These are phyloP conservation scores for Pinus tabuliformis DNA, from an alignment of 75 land plant genomes.

Conservation along the genomic window DNA sequence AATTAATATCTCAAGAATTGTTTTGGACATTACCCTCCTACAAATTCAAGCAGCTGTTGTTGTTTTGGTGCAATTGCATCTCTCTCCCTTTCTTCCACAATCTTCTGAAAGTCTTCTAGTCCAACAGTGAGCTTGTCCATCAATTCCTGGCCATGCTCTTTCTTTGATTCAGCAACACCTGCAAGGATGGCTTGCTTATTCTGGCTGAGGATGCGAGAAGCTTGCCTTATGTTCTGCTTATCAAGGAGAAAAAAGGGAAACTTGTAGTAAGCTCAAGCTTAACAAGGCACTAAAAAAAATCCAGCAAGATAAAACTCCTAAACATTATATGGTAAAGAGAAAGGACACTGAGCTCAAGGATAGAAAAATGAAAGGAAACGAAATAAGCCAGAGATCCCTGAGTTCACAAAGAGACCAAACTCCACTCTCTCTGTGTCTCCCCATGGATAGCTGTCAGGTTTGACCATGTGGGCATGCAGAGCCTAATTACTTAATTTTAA, in stretches of 20 bases:
- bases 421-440: not conserved
- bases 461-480: not conserved
- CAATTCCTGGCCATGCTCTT: constrained; percentile 65
- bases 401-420: not conserved
- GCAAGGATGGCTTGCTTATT: constrained; percentile 62
- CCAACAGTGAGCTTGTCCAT: constrained; percentile 72
- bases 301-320: not conserved
- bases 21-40: constrained; percentile 66
- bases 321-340: not conserved
- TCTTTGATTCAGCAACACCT: constrained; percentile 82
- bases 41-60: constrained; percentile 81
- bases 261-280: not conserved
- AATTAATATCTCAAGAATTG: not conserved
- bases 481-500: not conserved
- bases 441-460: not conserved
- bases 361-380: too few relatives aligned
- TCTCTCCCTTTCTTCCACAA: constrained; percentile 71
- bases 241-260: not conserved
- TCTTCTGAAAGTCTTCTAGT: constrained; percentile 74
- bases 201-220: constrained; percentile 80
- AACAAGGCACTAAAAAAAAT: not conserved
- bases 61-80: constrained; percentile 81
- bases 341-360: not conserved
- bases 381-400: not conserved
- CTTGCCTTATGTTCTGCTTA: constrained; percentile 81